phyloP scores from a whole-genome alignment of 2,329 filamentous ascomycete genomes.

The Shiraia bambusicola region DNA sequence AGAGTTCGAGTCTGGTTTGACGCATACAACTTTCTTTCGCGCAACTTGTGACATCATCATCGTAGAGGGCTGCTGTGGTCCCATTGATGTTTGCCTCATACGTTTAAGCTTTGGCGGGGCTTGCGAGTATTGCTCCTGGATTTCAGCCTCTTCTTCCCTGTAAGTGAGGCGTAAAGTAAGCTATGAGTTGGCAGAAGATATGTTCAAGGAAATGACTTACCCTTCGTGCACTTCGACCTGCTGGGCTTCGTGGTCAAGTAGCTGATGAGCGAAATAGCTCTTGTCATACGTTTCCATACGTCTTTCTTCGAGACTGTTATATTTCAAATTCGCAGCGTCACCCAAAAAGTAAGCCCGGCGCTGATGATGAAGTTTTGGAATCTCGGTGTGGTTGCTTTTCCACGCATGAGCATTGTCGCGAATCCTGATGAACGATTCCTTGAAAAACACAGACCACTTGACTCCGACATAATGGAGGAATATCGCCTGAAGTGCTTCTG shows the following conservation, averaged over 20 bases:
- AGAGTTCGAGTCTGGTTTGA: too few relatives aligned
- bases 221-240: constrained; percentile 28
- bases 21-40: too few relatives aligned
- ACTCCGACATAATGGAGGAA: constrained; percentile 38
- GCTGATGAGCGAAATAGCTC: constrained; percentile 29
- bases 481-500: constrained; percentile 36
- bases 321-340: neutral
- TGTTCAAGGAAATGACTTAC: constrained; percentile 8
- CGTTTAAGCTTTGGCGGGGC: too few relatives aligned
- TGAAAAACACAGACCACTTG: constrained; percentile 38
- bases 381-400: constrained; percentile 15
- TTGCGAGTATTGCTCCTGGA: too few relatives aligned
- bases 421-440: constrained; percentile 21
- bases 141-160: constrained; percentile 4
- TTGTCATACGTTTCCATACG: constrained; percentile 20
- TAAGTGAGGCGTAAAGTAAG: neutral
- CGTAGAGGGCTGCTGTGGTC: too few relatives aligned
- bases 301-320: constrained; percentile 19
- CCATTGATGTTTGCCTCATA: too few relatives aligned
- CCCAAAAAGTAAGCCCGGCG: constrained; percentile 34
- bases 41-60: too few relatives aligned
- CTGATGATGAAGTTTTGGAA: constrained; percentile 21
- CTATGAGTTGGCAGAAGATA: too few relatives aligned
- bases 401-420: constrained; percentile 19
- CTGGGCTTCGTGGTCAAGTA: constrained; percentile 28